Evolutionary conservation across 345 rosid species (phyloP), one percentile per base, ranked within the genome.

Genomic region (Leavenworthia alabamica): DNA sequence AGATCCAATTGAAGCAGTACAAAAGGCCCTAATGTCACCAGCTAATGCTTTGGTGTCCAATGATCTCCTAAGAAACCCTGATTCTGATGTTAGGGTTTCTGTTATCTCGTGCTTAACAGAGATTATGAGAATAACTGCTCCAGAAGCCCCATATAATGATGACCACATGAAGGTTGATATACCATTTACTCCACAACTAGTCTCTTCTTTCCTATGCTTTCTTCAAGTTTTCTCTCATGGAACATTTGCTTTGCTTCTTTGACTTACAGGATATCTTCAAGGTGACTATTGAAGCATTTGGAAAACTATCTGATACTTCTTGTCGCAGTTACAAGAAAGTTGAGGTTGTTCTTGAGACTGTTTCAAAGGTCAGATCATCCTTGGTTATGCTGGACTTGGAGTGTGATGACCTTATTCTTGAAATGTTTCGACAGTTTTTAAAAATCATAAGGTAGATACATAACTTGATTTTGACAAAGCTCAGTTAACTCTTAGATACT

Each of bases 371-470:
- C 27, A 79, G 83, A 62, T 78, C 85, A 40, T 79, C 83, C 68
- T 73, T 88, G 76, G 68, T 91, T 70, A 86, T 91, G 96, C 67
- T 86, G 73, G 95, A 91, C 73, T 84, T 88, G 42, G 83, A 83
- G 74, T 79, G 84, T 35, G 84, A 88, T 51, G 73, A 60, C 47
- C 75, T 86, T 62, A 73, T 86, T 32, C 26, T 77, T 8, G 79
- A 83, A 51, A 84, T 88, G 88, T 86, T 91, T 76, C 80, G 59
- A 16, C 73, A 42, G 57, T 81, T 86, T 66, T 76, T 88, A 54
- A 74, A 73, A 63, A 72, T 60, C 60, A 73, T 79, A 19, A 72
- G 88, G 97, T 88, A 79, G 17, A 17, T 13, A 54, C 48, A 41
- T 7, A 62, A 46, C 57, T 11, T 39, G 13, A 7, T n/a, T 12